phyloP scores from a whole-genome alignment of 306 rosid species.

The Trifolium pratense region DNA sequence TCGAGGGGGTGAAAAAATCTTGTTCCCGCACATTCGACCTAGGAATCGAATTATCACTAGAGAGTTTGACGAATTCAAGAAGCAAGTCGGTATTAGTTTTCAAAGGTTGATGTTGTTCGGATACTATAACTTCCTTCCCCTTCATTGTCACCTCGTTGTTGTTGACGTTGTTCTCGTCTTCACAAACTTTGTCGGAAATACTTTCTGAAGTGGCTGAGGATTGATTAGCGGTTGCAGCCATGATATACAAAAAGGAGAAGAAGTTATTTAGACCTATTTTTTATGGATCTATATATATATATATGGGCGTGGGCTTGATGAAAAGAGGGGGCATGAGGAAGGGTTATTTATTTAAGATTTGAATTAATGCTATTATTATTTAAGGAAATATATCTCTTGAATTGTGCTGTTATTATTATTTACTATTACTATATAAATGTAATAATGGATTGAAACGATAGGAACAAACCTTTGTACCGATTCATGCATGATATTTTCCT shows the following conservation, averaged over 20 bases:
- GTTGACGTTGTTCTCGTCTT: not conserved
- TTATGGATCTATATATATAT: not conserved
- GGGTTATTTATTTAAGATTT: not conserved
- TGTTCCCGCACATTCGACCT: slow-evolving; percentile 36
- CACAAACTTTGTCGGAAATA: not conserved
- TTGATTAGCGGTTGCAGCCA: slow-evolving; percentile 1
- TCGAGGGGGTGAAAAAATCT: slow-evolving; percentile 39
- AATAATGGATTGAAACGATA: slow-evolving; percentile 10
- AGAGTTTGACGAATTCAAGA: slow-evolving; percentile 49
- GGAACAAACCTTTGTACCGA: not conserved
- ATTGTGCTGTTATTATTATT: slow-evolving; percentile 14
- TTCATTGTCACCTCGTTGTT: not conserved
- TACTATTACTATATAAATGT: not conserved
- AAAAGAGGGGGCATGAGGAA: not conserved
- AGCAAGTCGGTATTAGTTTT: not conserved
- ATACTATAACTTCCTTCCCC: not conserved
- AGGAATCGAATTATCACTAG: not conserved
- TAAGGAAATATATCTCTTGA: slow-evolving; percentile 12
- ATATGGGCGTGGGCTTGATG: not conserved
- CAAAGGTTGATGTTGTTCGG: slow-evolving; percentile 5
- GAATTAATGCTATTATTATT: not conserved
- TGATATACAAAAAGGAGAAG: not conserved
- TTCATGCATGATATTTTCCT: slow-evolving; percentile 25
- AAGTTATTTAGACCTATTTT: not conserved
- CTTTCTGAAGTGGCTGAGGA: slow-evolving; percentile 7